phyloP scores from a whole-genome alignment of 83 land plant species.

The Picea engelmannii region DNA sequence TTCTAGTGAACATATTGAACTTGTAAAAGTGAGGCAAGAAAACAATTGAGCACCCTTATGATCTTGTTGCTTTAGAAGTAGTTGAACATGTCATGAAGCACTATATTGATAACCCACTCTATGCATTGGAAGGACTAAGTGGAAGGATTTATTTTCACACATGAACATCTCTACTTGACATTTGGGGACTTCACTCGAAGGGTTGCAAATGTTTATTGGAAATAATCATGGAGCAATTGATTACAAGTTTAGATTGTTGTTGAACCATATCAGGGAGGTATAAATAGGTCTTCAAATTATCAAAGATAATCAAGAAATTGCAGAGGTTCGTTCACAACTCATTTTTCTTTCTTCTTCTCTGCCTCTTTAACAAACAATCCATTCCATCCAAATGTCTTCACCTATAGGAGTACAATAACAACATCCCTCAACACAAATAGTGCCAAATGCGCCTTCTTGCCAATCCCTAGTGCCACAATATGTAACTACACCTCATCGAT shows the following conservation, averaged over 20 bases:
- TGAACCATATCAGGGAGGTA: conserved; percentile 74
- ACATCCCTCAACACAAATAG: no score
- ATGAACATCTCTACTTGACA: conserved; percentile 63
- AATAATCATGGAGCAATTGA: conserved; percentile 62
- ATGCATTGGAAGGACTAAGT: conserved; percentile 70
- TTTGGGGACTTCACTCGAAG: conserved; percentile 61
- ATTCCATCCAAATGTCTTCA: no score
- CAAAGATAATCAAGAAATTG: conserved; percentile 72
- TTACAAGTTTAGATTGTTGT: conserved; percentile 72
- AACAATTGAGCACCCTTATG: conserved; percentile 27
- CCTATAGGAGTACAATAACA: no score
- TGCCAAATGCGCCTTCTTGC: no score
- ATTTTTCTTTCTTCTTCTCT: neutral
- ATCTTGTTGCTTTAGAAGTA: conserved; percentile 43
- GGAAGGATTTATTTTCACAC: conserved; percentile 53
- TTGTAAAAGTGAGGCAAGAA: conserved; percentile 25
- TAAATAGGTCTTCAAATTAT: conserved; percentile 62
- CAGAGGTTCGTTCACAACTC: conserved; percentile 60
- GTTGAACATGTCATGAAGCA: conserved; percentile 69
- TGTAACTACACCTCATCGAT: conserved; percentile 19
- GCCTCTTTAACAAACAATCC: no score
- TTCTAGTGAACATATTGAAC: conserved; percentile 12
- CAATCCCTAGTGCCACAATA: neutral
- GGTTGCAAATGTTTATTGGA: conserved; percentile 52
- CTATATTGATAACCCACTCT: conserved; percentile 63